These are phyloP conservation scores for Fusarium sp. DNA, from an alignment of 2,329 filamentous ascomycete species.

Conservation along the genomic window DNA sequence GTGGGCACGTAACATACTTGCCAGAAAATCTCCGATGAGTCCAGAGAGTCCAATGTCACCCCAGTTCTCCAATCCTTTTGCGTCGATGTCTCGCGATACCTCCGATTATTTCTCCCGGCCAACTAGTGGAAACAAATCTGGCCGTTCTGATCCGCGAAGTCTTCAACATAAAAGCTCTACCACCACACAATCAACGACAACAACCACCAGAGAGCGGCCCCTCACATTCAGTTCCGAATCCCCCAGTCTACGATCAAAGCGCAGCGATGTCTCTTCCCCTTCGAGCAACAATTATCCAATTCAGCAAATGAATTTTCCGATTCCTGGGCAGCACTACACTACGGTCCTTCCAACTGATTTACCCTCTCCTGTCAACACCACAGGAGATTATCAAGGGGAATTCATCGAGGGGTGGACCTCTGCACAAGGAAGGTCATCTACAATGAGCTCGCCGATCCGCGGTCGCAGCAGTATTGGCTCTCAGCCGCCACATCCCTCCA, in stretches of 20 bases:
- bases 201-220: conserved; percentile 61
- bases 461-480: conserved; percentile 68
- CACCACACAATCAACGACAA: conserved; percentile 61
- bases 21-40: conserved; percentile 59
- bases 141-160: conserved; percentile 49
- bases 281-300: conserved; percentile 61
- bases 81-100: conserved; percentile 56
- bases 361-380: conserved; percentile 67
- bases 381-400: conserved; percentile 66
- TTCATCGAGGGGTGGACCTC: conserved; percentile 72
- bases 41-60: conserved; percentile 67
- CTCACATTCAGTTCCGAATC: conserved; percentile 68
- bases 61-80: conserved; percentile 66
- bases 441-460: conserved; percentile 67
- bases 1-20: conserved; percentile 68
- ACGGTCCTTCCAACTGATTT: conserved; percentile 66
- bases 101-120: conserved; percentile 59
- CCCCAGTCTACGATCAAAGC: conserved; percentile 70
- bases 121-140: conserved; percentile 57
- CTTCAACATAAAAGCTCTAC: conserved; percentile 63
- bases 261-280: conserved; percentile 72
- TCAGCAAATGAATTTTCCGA: conserved; percentile 54
- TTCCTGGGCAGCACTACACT: conserved; percentile 63
- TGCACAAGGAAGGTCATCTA: conserved; percentile 69
- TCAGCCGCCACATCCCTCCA: conserved; percentile 55